Evolutionary conservation across 2,329 filamentous ascomycete species (phyloP), one percentile per base, ranked within the genome.

Genomic region (Hypocreales sp.): DNA sequence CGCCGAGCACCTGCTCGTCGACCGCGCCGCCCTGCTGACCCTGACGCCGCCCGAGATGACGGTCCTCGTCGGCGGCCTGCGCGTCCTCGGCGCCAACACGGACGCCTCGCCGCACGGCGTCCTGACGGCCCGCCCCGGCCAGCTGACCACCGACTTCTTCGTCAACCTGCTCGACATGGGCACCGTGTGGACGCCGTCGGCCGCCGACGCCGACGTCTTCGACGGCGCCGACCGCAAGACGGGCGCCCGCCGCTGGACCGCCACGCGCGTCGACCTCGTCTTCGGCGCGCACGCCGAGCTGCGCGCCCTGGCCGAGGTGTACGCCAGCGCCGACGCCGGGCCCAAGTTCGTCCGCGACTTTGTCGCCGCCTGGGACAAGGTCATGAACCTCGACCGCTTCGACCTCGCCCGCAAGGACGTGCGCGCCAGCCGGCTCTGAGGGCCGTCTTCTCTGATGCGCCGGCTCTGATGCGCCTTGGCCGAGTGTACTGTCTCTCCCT

Each of bases 91-190:
- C 45, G 58, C 67, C 47, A 86, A 84, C 61, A 80, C 61, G 35
- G 76, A 84, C 40, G 72, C 72, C 22, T 80, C 76, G 1, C 46
- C 58, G 15, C 52, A 68, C 31, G 79, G 79, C 32, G 64, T 84
- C 31, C 61, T 84, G 44, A 86, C 79, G 31, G 60, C 63, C 39
- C 61, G 59, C 7, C 73, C 76, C 1, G 79, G 79, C 22, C 53
- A 68, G 39, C 61, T 86, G 41, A 79, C 72, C 44, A 83, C 79
- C 52, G 79, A 84, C 56, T 86, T 82, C 64, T 86, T 86, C 45
- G 66, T 80, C 51, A 83, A 84, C 56, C 61, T 86, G 2, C 66
- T 86, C 15, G 77, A 82, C 43, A 67, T 64, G 41, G 56, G 53
- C 49, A 79, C 66, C 6, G 58, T 53, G 14, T 84, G 79, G 79